Evolutionary conservation across 2,329 filamentous ascomycete species (phyloP).

Genomic region (Hypoxylon sp.): DNA sequence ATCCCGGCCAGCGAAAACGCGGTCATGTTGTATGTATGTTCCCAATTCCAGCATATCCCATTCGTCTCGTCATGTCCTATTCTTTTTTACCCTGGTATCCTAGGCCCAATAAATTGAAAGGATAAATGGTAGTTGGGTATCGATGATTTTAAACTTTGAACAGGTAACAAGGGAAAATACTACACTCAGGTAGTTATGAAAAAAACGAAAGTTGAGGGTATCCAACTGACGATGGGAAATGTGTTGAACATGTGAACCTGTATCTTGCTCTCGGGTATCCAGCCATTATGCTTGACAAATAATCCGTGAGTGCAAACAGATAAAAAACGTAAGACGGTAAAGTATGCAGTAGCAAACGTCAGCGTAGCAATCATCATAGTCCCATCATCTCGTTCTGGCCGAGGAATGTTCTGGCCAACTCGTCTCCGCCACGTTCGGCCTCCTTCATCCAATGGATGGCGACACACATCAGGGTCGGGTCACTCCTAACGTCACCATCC

Average conservation of each 20-base stretch:
- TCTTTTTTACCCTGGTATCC: conserved; percentile 42
- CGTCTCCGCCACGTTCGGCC: conserved; percentile 87
- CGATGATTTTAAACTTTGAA: conserved; percentile 37
- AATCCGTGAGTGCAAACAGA: conserved; percentile 38
- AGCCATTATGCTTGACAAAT: conserved; percentile 30
- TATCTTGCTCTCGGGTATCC: conserved; percentile 34
- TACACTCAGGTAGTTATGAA: conserved; percentile 21
- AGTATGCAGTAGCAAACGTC: conserved; percentile 34
- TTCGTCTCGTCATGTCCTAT: conserved; percentile 36
- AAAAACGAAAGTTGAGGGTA: conserved; percentile 35
- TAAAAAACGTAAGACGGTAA: conserved; percentile 40
- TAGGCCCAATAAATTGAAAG: conserved; percentile 36
- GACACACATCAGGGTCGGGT: conserved; percentile 91
- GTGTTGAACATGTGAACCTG: conserved; percentile 43
- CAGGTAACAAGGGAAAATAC: conserved; percentile 29
- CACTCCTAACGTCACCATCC: conserved; percentile 73
- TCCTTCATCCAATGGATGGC: conserved; percentile 98
- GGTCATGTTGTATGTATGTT: conserved; percentile 40
- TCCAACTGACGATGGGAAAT: conserved; percentile 40
- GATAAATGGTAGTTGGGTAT: conserved; percentile 40
- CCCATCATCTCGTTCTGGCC: conserved; percentile 70
- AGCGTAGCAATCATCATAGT: conserved; percentile 43
- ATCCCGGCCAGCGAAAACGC: conserved; percentile 38
- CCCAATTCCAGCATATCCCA: conserved; percentile 33
- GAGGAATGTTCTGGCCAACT: conserved; percentile 85